phyloP scores from a whole-genome alignment of 805 yeast genomes.

The Lipomyces spencermartinsiae region DNA sequence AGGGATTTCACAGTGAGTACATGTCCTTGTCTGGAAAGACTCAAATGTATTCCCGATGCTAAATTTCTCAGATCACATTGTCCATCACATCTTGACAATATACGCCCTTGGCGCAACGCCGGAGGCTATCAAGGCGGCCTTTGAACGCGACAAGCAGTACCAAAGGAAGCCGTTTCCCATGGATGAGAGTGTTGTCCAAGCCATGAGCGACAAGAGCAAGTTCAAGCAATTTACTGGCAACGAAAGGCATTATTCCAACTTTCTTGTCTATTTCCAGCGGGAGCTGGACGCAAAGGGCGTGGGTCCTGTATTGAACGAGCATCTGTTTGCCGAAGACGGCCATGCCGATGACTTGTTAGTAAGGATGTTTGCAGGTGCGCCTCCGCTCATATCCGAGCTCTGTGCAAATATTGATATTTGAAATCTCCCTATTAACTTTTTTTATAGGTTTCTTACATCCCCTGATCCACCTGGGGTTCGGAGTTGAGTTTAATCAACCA shows the following conservation, averaged over 20 bases:
- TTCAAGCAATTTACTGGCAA: background rate
- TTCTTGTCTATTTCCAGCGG: conserved; percentile 1
- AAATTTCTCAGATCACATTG: background rate
- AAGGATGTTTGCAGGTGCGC: background rate
- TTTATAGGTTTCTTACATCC: background rate
- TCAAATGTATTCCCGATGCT: background rate
- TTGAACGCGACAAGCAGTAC: background rate
- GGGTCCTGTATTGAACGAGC: conserved; percentile 2
- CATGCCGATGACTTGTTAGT: conserved; percentile 1
- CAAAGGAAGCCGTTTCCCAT: background rate
- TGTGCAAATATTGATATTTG: too few species aligned
- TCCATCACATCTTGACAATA: background rate
- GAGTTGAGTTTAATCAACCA: conserved; percentile 1
- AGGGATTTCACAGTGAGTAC: background rate
- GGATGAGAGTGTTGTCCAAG: conserved; percentile 1
- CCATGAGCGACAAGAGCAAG: background rate
- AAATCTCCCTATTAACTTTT: too few species aligned
- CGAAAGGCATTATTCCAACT: background rate
- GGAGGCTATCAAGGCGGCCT: background rate
- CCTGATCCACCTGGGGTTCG: background rate
- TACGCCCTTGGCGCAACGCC: background rate
- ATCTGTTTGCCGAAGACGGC: background rate
- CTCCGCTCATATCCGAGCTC: background rate
- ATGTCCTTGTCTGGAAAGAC: background rate
- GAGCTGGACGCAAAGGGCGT: background rate